Evolutionary conservation across 2,329 filamentous ascomycete species (phyloP).

Genomic region (Aureobasidium lini): DNA sequence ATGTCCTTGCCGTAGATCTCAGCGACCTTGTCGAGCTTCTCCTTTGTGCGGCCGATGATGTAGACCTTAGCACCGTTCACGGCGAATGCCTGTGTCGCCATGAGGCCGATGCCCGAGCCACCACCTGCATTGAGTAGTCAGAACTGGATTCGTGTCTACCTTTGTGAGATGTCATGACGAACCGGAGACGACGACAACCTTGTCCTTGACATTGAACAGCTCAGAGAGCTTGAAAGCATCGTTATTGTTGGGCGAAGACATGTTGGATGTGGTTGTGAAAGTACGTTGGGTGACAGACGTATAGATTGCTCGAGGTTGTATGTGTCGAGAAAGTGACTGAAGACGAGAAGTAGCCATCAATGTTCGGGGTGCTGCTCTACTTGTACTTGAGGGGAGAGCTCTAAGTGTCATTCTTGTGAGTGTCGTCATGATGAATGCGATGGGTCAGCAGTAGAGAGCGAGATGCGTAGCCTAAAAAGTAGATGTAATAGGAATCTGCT

Average conservation of each 20-base stretch:
- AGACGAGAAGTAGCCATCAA: slow-evolving; percentile 1
- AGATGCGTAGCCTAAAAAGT: neutral
- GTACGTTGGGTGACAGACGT: neutral
- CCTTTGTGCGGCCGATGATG: slow-evolving; percentile 40
- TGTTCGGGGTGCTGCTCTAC: neutral
- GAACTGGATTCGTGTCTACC: neutral
- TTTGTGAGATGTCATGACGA: neutral
- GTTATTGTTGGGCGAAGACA: slow-evolving; percentile 26
- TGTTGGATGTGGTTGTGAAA: slow-evolving; percentile 11
- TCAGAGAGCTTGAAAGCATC: slow-evolving; percentile 27
- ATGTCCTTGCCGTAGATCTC: slow-evolving; percentile 38
- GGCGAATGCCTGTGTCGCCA: slow-evolving; percentile 33
- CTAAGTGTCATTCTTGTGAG: neutral
- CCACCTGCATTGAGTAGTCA: slow-evolving; percentile 19
- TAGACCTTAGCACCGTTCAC: slow-evolving; percentile 38
- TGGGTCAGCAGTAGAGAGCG: neutral
- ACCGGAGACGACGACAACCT: slow-evolving; percentile 37
- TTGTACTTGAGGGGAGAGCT: neutral
- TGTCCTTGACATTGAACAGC: slow-evolving; percentile 33
- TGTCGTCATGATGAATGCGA: slow-evolving; percentile 3
- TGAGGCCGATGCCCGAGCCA: slow-evolving; percentile 41
- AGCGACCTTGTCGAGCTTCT: slow-evolving; percentile 42
- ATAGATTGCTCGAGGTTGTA: neutral
- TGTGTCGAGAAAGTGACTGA: slow-evolving; percentile 5
- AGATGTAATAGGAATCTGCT: neutral